These are phyloP conservation scores for Oryza rufipogon DNA, from an alignment of 176 grass and related monocot genomes.

Conservation along the genomic window DNA sequence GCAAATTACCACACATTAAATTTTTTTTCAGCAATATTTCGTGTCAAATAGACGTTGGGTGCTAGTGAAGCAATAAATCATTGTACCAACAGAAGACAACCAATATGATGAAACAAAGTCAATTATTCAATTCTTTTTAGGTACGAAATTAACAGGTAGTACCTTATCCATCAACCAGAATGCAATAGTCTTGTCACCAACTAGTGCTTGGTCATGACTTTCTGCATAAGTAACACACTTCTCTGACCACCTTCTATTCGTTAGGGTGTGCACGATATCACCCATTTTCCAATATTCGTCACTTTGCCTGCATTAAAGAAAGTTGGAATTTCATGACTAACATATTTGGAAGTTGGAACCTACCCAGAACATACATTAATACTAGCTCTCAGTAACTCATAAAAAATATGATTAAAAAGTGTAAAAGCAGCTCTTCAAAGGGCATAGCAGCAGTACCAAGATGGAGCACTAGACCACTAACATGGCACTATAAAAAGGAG, in stretches of 20 bases:
- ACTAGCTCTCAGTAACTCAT: constrained; percentile 5
- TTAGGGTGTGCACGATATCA: constrained; percentile 89
- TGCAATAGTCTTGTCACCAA: constrained; percentile 98
- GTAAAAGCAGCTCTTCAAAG: constrained; percentile 14
- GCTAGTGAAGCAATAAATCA: not conserved
- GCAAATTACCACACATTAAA: not conserved
- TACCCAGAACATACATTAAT: not conserved
- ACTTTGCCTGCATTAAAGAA: constrained; percentile 60
- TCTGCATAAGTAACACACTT: constrained; percentile 97
- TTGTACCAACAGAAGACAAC: constrained; percentile 23
- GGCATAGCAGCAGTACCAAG: constrained; percentile 9
- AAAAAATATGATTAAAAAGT: not conserved
- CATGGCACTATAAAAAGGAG: not conserved
- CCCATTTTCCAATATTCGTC: constrained; percentile 92
- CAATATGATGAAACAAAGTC: constrained; percentile 19
- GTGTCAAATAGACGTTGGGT: not conserved
- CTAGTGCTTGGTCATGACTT: constrained; percentile 97
- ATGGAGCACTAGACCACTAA: constrained; percentile 15
- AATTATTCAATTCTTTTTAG: constrained; percentile 32
- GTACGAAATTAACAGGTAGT: constrained; percentile 23
- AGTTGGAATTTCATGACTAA: constrained; percentile 21
- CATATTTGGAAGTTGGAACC: not conserved
- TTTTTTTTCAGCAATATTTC: constrained; percentile 3
- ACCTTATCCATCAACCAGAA: constrained; percentile 95
- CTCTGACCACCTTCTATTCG: constrained; percentile 93